Conservation (phyloP, 345 rosid genomes). For the Eutrema heterophyllum region DNA sequence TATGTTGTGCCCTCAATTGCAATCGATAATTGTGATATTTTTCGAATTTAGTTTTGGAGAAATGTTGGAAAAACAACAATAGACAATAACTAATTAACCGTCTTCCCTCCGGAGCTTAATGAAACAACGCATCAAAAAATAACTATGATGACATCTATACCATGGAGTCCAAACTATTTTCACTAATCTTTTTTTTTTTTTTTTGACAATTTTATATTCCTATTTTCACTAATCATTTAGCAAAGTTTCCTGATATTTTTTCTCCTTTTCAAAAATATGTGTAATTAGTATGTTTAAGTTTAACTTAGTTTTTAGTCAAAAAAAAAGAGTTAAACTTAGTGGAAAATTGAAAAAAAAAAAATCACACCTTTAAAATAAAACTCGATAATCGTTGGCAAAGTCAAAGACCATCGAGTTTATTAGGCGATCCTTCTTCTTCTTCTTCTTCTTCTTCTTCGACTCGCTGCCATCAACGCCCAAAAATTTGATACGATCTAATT, state of each 20-base stretch:
- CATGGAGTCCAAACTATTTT: neutral
- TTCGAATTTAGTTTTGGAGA: no score
- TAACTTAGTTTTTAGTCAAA: no score
- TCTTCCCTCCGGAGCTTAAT: no score
- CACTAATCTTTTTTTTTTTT: neutral
- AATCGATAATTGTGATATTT: no score
- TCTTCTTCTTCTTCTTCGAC: slow-evolving; percentile 10
- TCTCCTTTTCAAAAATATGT: neutral
- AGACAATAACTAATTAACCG: no score
- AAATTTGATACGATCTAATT: slow-evolving; percentile 4
- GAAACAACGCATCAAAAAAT: no score
- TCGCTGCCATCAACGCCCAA: neutral
- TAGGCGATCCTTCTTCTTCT: neutral
- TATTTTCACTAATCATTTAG: neutral
- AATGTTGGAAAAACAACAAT: no score
- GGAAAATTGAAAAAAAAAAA: neutral
- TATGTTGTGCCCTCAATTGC: no score
- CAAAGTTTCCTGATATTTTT: neutral
- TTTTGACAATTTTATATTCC: neutral
- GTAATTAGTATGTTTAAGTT: neutral
- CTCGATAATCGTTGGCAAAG: slow-evolving; percentile 1
- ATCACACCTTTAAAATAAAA: neutral
- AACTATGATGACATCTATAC: no score
- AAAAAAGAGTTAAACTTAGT: neutral
- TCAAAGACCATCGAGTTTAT: slow-evolving; percentile 1